Evolutionary conservation across 1,139 yeast species (phyloP), one percentile per base, ranked within the genome.

Genomic region (Yamadazyma diospyri): DNA sequence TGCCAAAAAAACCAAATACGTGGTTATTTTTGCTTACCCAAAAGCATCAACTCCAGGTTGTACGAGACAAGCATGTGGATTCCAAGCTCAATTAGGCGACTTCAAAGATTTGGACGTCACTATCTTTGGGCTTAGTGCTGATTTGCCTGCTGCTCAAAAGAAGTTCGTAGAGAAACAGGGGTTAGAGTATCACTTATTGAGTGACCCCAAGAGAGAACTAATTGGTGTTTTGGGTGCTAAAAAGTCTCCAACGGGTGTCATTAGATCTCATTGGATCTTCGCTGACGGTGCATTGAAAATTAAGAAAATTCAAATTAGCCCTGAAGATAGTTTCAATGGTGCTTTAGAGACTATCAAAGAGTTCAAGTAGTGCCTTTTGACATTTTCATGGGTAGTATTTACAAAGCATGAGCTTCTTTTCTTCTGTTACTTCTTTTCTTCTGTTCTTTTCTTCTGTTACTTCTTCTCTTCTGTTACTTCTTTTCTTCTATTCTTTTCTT

Each of bases 31-130:
- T 55, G 70, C 95, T 11, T 92, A 88, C 53, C 97, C 98, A 34
- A 83, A 74, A 51, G 98, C 97, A 0, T 79, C 83, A 22, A 92
- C 98, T 0, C 96, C 97, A 1, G 97, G 97, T 2, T 89, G 97
- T 59, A 88, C 94, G 1, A 74, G 88, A 50, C 98, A 92, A 61
- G 97, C 88, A 2, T 75, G 85, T 57, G 97, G 96, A 0, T 92
- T 84, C 57, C 79, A 92, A 48, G 80, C 76, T 45, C 76, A 76
- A 46, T 79, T 64, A 52, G 66, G 71, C 9, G 71, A 72, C 29
- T 73, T 86, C 46, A 58, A 64, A 27, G 57, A 64, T 16, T 65
- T 72, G 32, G 76, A 81, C 13, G 54, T 63, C 15, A 62, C 72
- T 0, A 75, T 83, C 1, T 72, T 71, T 42, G 94, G 94, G 1